Conservation (phyloP, 2,329 filamentous ascomycete species). For the Triangularia setosa region DNA sequence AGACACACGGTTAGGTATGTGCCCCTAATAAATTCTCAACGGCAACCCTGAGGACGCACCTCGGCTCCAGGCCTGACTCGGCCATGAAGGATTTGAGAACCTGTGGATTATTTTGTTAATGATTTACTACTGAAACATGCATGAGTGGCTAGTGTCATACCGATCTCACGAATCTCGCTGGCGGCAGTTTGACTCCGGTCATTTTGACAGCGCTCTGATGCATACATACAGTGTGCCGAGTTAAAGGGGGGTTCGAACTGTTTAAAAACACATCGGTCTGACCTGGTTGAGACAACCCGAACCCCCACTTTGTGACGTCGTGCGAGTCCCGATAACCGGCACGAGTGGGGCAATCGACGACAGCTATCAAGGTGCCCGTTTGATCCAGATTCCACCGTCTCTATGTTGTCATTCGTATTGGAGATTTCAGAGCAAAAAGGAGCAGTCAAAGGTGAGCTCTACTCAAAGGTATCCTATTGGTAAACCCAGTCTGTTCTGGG, state of each 20-base stretch:
- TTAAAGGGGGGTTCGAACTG: background rate
- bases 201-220: constrained; percentile 20
- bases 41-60: constrained; percentile 49
- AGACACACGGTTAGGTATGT: background rate
- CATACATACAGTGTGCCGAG: background rate
- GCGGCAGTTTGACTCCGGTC: constrained; percentile 28
- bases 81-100: constrained; percentile 82
- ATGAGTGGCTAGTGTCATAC: constrained; percentile 21
- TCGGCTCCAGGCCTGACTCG: constrained; percentile 83
- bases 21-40: background rate
- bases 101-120: constrained; percentile 42
- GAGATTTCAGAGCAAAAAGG: background rate
- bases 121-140: background rate
- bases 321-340: background rate
- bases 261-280: background rate
- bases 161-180: constrained; percentile 32
- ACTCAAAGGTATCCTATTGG: too few relatives aligned
- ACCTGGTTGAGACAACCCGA: background rate
- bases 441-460: too few relatives aligned
- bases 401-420: background rate
- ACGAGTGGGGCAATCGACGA: background rate
- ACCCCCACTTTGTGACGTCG: constrained; percentile 3
- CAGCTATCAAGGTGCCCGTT: background rate
- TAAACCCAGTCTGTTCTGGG: background rate
- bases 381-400: background rate